Evolutionary conservation across 805 yeast genomes (phyloP), one percentile per base, ranked within the genome.

Genomic region (Yarrowia porcina): DNA sequence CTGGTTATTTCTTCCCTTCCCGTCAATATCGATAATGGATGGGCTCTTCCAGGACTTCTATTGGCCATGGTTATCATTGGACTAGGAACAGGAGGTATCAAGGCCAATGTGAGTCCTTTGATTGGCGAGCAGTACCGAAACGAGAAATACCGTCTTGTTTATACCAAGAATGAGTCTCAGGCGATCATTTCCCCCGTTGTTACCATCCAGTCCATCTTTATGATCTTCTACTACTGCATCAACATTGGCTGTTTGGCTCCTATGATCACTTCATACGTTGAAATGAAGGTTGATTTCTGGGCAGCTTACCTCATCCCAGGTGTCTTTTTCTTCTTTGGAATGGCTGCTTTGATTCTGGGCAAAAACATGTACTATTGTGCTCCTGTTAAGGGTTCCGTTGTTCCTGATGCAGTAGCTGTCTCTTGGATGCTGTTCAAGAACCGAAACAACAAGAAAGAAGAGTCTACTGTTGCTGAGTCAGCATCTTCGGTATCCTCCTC

Each of bases 81-180:
- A 67, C 68, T 87, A 28, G 93, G 90, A 38, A 86, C 94, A 25
- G 94, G 94, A 70, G 87, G 90, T 68, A 89, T 89, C 71, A 89
- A 89, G 73, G 79, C 91, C 42, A 88, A 88, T 68, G 84, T 88
- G 27, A 82, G 90, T 7, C 87, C 88, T n/a, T 78, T 89, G 72
- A 84, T 89, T 71, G 92, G 90, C 45, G 89, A 86, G 69, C 90
- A 86, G 74, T 84, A 82, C 70, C 84, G 86, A 44, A 82, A 83
- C 71, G 77, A 81, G 63, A 79, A 81, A 67, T 83, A 80, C 56
- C 82, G 89, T 63, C 80, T 79, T 71, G 82, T 80, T 4, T 75
- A 80, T 63, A 80, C 96, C 63, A 85, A 84, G 69, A 79, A 80
- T 25, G 52, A 30, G 25, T 13, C 36, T 2, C 36, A 12, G 49